Conservation (phyloP, 2,329 filamentous ascomycete genomes). For the Ophioceras dolichostomum region DNA sequence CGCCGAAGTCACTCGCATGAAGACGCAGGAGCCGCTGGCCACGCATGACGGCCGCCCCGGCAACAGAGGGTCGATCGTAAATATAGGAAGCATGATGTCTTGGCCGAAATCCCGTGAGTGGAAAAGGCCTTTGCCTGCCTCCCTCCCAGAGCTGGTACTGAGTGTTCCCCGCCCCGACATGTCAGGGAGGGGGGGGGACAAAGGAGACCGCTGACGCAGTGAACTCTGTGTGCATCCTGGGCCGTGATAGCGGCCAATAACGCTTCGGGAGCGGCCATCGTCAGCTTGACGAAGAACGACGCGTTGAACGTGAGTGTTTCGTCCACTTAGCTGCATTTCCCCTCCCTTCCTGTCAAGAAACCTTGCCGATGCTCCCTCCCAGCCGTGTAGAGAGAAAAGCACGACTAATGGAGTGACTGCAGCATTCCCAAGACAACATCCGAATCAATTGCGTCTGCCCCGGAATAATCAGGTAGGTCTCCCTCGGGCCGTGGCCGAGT, state of each 20-base stretch:
- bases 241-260: conserved; percentile 25
- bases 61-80: conserved; percentile 28
- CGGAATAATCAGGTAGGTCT: conserved; percentile 26
- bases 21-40: conserved; percentile 25
- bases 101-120: conserved; percentile 25
- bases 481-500: too few species aligned
- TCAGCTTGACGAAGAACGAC: conserved; percentile 31
- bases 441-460: conserved; percentile 33
- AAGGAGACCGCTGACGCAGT: too few species aligned
- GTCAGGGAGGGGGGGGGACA: too few species aligned
- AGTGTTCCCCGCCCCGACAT: too few species aligned
- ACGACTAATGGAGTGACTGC: too few species aligned
- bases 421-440: conserved; percentile 29
- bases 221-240: too few species aligned
- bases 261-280: conserved; percentile 31
- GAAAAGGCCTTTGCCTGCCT: too few species aligned
- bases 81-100: conserved; percentile 29
- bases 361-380: background rate
- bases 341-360: background rate
- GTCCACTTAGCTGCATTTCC: background rate
- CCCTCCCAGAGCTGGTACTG: background rate
- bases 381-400: conserved; percentile 13
- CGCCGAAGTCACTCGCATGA: conserved; percentile 28
- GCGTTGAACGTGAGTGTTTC: conserved; percentile 28
- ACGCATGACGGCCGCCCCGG: conserved; percentile 29